Percentiles rank a stretch among this genome's conserved stretches.
phyloP scores from a whole-genome alignment of 2,329 filamentous ascomycete species.

The Colletotrichum phormii region DNA sequence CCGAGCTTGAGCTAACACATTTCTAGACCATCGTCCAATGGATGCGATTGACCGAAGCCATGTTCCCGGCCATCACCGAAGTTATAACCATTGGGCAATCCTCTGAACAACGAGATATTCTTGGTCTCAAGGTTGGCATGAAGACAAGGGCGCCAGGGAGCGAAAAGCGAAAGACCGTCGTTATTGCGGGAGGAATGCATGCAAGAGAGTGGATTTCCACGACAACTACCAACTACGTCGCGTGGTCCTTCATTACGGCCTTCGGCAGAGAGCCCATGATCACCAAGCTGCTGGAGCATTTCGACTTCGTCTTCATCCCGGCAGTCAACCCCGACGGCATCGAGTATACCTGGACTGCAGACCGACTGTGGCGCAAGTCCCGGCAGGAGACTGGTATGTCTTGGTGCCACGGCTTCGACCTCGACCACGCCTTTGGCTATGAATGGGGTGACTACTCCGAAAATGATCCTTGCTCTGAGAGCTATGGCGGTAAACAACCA shows the following conservation, averaged over 20 bases:
- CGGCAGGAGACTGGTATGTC: slow-evolving; percentile 83
- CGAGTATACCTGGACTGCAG: slow-evolving; percentile 90
- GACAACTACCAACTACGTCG: slow-evolving; percentile 89
- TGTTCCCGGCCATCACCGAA: slow-evolving; percentile 86
- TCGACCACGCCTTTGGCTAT: slow-evolving; percentile 88
- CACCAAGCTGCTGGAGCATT: slow-evolving; percentile 82
- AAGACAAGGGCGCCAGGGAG: slow-evolving; percentile 52
- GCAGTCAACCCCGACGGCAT: slow-evolving; percentile 95
- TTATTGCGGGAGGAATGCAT: slow-evolving; percentile 89
- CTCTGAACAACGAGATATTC: slow-evolving; percentile 88
- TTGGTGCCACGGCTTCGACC: slow-evolving; percentile 88
- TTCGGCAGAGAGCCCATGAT: slow-evolving; percentile 80
- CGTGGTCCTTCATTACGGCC: slow-evolving; percentile 86
- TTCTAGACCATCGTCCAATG: slow-evolving; percentile 76
- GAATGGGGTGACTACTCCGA: slow-evolving; percentile 72
- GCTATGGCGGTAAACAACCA: slow-evolving; percentile 83
- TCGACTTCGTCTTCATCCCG: slow-evolving; percentile 90
- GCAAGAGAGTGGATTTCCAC: slow-evolving; percentile 97
- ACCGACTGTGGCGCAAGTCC: slow-evolving; percentile 96
- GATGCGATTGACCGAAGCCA: slow-evolving; percentile 89
- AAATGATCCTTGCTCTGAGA: slow-evolving; percentile 89
- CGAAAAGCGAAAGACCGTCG: slow-evolving; percentile 74
- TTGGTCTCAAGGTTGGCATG: slow-evolving; percentile 80
- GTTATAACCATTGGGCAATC: slow-evolving; percentile 84
- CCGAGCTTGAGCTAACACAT: slow-evolving; percentile 39